Percentiles rank a stretch among this genome's conserved stretches.
Conservation (phyloP, 805 yeast species). For the Yamadazyma akitaensis region DNA sequence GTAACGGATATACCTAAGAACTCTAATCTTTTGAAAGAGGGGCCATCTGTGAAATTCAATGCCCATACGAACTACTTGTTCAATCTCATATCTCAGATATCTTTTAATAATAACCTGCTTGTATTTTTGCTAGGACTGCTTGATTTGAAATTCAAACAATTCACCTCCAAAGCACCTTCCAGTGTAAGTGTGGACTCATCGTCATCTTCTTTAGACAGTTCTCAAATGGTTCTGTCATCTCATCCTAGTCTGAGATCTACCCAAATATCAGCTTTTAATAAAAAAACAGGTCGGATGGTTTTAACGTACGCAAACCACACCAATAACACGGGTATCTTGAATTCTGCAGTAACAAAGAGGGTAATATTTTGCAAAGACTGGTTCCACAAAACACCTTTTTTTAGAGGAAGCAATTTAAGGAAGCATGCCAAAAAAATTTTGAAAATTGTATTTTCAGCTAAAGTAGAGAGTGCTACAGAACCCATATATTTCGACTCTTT, state of each 20-base stretch:
- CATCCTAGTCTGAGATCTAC: neutral
- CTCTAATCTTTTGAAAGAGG: constrained; percentile 26
- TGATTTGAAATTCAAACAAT: constrained; percentile 24
- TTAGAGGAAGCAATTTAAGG: neutral
- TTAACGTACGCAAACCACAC: constrained; percentile 7
- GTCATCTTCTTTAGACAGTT: neutral
- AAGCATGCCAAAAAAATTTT: neutral
- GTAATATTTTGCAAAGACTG: constrained; percentile 35
- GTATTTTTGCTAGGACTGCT: constrained; percentile 29
- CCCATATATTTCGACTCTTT: constrained; percentile 4
- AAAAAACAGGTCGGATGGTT: constrained; percentile 8
- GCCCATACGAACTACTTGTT: constrained; percentile 27
- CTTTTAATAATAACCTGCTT: constrained; percentile 22
- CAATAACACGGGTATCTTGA: constrained; percentile 9
- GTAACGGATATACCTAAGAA: constrained; percentile 27
- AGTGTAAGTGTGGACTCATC: neutral
- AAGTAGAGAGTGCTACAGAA: neutral
- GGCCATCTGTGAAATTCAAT: constrained; percentile 29
- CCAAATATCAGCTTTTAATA: neutral
- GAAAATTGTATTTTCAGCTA: constrained; percentile 6
- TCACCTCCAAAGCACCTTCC: neutral
- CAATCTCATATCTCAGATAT: constrained; percentile 22
- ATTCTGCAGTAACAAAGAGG: constrained; percentile 21
- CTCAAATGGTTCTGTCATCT: neutral
- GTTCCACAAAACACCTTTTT: constrained; percentile 20